Percentiles rank a stretch among this genome's conserved stretches.
phyloP scores from a whole-genome alignment of 176 grass and related monocot genomes.

The Eragrostis nindensis region DNA sequence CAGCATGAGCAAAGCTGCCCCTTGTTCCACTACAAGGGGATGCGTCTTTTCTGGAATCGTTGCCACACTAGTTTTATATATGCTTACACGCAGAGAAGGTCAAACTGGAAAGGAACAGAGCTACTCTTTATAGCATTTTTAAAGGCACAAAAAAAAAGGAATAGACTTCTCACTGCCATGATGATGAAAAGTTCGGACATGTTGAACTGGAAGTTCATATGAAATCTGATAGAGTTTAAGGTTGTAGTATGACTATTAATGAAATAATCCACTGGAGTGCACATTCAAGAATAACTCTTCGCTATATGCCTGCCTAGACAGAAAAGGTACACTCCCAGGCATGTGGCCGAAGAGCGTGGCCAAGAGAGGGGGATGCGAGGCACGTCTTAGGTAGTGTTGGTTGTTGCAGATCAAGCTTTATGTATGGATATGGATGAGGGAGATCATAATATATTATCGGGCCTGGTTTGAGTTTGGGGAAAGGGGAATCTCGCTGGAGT shows the following conservation, averaged over 20 bases:
- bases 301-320: no score
- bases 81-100: neutral
- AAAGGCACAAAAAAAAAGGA: no score
- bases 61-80: neutral
- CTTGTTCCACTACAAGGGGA: neutral
- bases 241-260: neutral
- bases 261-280: neutral
- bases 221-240: neutral
- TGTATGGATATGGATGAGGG: no score
- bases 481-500: no score
- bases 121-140: neutral
- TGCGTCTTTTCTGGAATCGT: neutral
- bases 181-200: neutral
- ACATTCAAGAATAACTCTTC: neutral
- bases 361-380: no score
- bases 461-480: no score
- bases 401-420: no score
- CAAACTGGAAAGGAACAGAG: neutral
- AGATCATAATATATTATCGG: no score
- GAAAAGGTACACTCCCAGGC: no score
- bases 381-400: no score
- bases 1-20: constrained; percentile 37
- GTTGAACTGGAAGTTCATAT: neutral
- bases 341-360: no score
- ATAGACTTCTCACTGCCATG: no score